These are phyloP conservation scores for Trichomonas gallinae DNA, from an alignment of 208 protist genomes.

Conservation along the genomic window DNA sequence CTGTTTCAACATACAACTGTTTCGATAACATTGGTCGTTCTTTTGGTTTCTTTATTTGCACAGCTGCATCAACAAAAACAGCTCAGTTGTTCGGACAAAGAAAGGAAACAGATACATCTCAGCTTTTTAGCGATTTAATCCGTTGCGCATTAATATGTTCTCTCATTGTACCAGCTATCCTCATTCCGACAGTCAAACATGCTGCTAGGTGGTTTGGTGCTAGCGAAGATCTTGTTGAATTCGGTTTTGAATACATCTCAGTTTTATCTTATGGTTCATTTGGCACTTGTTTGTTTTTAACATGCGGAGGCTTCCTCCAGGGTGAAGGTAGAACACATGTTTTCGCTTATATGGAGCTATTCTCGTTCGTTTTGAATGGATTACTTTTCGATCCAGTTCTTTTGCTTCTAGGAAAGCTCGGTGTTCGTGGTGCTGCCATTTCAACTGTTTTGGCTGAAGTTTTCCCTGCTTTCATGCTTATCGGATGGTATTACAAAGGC, in stretches of 20 bases:
- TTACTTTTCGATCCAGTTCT: not conserved
- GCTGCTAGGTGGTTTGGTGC: constrained; percentile 1
- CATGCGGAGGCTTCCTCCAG: not conserved
- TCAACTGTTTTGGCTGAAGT: not conserved
- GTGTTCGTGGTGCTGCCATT: not conserved
- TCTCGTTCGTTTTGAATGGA: not conserved
- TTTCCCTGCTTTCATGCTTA: not conserved
- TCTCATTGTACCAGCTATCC: not conserved
- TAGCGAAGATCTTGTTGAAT: not conserved
- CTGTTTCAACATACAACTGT: not conserved
- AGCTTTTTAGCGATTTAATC: not conserved
- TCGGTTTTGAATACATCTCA: not conserved
- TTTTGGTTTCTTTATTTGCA: not conserved
- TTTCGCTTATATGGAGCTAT: not conserved
- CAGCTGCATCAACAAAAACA: not conserved
- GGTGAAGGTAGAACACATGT: constrained; percentile 1
- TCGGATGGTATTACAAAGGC: not conserved
- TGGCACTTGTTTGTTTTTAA: not conserved
- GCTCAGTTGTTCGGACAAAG: not conserved
- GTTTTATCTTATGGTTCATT: not conserved
- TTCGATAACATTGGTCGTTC: not conserved
- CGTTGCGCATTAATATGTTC: not conserved
- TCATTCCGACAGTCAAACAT: not conserved
- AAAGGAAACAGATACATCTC: not conserved
- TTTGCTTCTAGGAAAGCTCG: not conserved